Conservation (phyloP, 2,329 filamentous ascomycete genomes). For the Orbilia ellipsospora region DNA sequence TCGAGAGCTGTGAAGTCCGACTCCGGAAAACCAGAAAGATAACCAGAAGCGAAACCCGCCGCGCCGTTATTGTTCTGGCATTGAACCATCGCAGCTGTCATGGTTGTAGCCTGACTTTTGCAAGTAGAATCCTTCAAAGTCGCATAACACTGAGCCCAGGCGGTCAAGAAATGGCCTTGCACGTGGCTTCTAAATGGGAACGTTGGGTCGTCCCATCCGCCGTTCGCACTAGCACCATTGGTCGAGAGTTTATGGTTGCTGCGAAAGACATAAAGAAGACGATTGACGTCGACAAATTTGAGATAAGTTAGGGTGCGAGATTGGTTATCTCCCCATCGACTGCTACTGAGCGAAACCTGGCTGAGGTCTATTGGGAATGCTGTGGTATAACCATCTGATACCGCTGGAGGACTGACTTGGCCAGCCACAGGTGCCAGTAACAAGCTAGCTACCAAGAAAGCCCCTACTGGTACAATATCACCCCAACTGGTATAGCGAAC, state of each 20-base stretch:
- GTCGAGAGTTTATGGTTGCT: conserved; percentile 65
- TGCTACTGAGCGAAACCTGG: conserved; percentile 62
- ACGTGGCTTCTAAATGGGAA: conserved; percentile 68
- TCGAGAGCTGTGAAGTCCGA: conserved; percentile 66
- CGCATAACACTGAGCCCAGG: conserved; percentile 67
- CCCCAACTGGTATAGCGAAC: no score
- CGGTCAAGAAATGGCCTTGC: conserved; percentile 68
- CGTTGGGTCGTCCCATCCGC: conserved; percentile 68
- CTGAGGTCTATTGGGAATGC: conserved; percentile 63
- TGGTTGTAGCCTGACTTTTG: conserved; percentile 64
- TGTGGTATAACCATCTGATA: conserved; percentile 60
- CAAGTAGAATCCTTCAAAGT: conserved; percentile 64
- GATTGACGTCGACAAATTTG: conserved; percentile 64
- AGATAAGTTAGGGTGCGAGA: conserved; percentile 66
- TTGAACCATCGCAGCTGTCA: conserved; percentile 66
- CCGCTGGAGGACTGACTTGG: conserved; percentile 59
- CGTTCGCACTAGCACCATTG: conserved; percentile 64
- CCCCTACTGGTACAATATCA: no score
- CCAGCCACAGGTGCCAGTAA: conserved; percentile 11
- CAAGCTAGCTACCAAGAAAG: no score
- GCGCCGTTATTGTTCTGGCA: conserved; percentile 67
- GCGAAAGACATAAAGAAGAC: conserved; percentile 67
- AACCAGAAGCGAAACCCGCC: conserved; percentile 65
- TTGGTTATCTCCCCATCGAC: conserved; percentile 65
- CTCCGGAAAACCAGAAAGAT: conserved; percentile 68